These are phyloP conservation scores for Phytophthora quininea DNA, from an alignment of 352 stramenopile genomes.

Conservation along the genomic window DNA sequence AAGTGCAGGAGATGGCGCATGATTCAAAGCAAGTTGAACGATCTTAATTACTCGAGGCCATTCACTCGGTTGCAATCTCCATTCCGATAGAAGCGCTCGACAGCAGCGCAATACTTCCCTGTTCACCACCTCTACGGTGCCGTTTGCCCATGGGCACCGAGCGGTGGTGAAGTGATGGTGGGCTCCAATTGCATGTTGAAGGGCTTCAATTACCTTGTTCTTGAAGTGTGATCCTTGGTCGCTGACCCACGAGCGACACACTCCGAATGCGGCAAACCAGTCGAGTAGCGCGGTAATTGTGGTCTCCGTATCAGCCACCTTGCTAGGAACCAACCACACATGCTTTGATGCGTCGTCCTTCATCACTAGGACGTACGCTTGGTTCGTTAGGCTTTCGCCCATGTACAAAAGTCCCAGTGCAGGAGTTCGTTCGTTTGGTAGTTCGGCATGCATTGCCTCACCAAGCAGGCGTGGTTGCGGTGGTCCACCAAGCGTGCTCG, in stretches of 20 bases:
- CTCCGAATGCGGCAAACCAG: conserved; percentile 33
- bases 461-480: conserved; percentile 18
- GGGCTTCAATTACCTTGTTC: conserved; percentile 29
- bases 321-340: conserved; percentile 20
- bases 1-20: conserved; percentile 18
- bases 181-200: conserved; percentile 3
- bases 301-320: neutral
- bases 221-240: conserved; percentile 37
- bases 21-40: conserved; percentile 26
- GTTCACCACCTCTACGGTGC: conserved; percentile 40
- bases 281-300: conserved; percentile 1
- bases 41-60: conserved; percentile 25
- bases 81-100: conserved; percentile 20
- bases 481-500: neutral
- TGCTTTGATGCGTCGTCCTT: conserved; percentile 26
- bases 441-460: conserved; percentile 23
- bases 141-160: conserved; percentile 37
- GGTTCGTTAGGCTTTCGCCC: neutral
- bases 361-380: conserved; percentile 30
- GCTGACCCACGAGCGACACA: conserved; percentile 21
- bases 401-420: conserved; percentile 34
- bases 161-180: conserved; percentile 37
- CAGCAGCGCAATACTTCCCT: conserved; percentile 18
- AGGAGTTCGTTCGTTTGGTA: conserved; percentile 38
- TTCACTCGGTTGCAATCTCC: conserved; percentile 4